These are phyloP conservation scores for Cyanidium caldarium DNA, from an alignment of 23 red algal genomes.

Conservation along the genomic window DNA sequence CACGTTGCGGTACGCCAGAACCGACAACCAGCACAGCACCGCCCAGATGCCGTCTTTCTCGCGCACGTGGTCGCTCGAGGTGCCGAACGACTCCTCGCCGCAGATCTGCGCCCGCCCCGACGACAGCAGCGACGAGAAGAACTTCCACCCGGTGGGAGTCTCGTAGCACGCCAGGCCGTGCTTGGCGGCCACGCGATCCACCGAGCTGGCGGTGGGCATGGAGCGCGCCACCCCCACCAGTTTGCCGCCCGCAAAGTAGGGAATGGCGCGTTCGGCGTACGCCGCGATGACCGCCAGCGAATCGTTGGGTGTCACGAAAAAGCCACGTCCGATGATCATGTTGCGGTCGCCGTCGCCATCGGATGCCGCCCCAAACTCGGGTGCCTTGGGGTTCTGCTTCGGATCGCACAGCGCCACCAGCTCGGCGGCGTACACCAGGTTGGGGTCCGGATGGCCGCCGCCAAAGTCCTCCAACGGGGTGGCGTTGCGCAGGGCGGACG, in stretches of 20 bases:
- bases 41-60: conserved; percentile 97
- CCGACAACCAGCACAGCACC: conserved; percentile 66
- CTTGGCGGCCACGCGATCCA: conserved; percentile 63
- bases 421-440: conserved; percentile 68
- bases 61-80: conserved; percentile 69
- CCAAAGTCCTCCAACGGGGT: conserved; percentile 84
- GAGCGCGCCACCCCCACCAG: conserved; percentile 74
- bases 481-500: conserved; percentile 27
- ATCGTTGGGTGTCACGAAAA: conserved; percentile 85
- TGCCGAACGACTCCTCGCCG: conserved; percentile 92
- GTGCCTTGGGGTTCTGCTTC: conserved; percentile 25
- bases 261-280: conserved; percentile 41
- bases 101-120: conserved; percentile 60
- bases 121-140: conserved; percentile 80
- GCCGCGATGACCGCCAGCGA: conserved; percentile 85
- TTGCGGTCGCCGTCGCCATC: conserved; percentile 99
- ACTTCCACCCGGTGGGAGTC: conserved; percentile 97
- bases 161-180: conserved; percentile 47
- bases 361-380: conserved; percentile 71
- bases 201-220: conserved; percentile 84
- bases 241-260: conserved; percentile 34
- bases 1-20: conserved; percentile 47
- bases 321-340: conserved; percentile 84
- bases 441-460: conserved; percentile 88
- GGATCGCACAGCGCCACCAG: conserved; percentile 54